phyloP scores from a whole-genome alignment of 2,329 filamentous ascomycete species.

The Gremmenia infestans region DNA sequence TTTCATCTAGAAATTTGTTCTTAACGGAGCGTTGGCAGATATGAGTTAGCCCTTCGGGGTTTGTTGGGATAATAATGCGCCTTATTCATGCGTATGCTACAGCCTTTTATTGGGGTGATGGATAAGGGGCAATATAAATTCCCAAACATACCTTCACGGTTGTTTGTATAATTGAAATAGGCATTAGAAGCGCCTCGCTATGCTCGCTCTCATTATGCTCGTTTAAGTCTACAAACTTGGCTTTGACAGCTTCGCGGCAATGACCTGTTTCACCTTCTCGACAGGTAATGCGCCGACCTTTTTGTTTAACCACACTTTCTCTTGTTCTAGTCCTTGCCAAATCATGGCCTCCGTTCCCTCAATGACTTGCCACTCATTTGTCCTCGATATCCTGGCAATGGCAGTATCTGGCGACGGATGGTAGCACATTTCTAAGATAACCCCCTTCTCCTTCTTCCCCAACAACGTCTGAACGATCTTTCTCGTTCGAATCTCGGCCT shows the following conservation, averaged over 20 bases:
- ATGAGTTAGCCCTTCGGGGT: conserved; percentile 21
- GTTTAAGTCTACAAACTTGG: neutral
- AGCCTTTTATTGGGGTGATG: conserved; percentile 29
- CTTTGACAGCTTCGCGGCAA: conserved; percentile 30
- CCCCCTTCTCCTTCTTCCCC: conserved; percentile 30
- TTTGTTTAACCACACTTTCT: conserved; percentile 47
- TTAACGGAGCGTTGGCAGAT: conserved; percentile 80
- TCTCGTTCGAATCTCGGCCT: conserved; percentile 57
- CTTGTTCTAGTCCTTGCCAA: conserved; percentile 30
- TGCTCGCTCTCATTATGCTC: neutral
- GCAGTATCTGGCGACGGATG: conserved; percentile 26
- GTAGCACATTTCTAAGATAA: conserved; percentile 31
- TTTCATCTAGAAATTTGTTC: conserved; percentile 63
- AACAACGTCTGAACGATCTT: conserved; percentile 34
- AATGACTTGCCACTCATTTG: conserved; percentile 24
- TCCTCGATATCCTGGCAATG: conserved; percentile 16
- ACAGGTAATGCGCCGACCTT: conserved; percentile 56
- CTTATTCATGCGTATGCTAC: conserved; percentile 29
- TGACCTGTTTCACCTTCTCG: conserved; percentile 49
- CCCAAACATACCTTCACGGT: conserved; percentile 23
- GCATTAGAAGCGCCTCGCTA: neutral
- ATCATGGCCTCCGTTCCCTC: conserved; percentile 29
- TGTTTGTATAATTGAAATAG: neutral
- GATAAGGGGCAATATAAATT: conserved; percentile 33
- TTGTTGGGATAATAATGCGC: conserved; percentile 32